phyloP scores from a whole-genome alignment of 2,329 filamentous ascomycete species.

The Claviceps pazoutovae region DNA sequence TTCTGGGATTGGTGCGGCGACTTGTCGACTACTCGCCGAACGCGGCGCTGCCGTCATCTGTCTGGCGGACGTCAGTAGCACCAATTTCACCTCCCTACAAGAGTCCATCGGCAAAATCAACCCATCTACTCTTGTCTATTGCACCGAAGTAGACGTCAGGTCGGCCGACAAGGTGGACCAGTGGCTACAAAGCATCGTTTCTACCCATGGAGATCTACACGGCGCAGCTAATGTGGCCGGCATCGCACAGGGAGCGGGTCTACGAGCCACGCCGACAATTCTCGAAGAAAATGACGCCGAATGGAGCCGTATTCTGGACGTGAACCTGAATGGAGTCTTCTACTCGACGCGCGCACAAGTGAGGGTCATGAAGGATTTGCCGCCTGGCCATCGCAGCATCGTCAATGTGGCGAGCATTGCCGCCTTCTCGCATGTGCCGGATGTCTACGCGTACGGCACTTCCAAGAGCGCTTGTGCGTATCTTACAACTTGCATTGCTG shows the following conservation, averaged over 20 bases:
- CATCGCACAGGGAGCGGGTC: background rate
- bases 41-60: background rate
- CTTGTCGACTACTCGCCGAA: slow-evolving; percentile 1
- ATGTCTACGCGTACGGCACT: slow-evolving; percentile 2
- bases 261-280: background rate
- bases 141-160: background rate
- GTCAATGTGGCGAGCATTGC: slow-evolving; percentile 3
- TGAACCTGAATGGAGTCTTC: slow-evolving; percentile 1
- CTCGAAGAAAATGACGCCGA: background rate
- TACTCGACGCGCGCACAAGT: slow-evolving; percentile 1
- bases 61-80: background rate
- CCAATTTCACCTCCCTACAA: background rate
- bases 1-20: slow-evolving; percentile 2
- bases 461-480: slow-evolving; percentile 1
- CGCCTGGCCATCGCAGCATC: background rate
- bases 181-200: background rate
- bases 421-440: slow-evolving; percentile 1
- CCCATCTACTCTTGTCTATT: background rate
- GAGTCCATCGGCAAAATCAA: background rate
- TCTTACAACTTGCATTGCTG: slow-evolving; percentile 1
- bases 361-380: slow-evolving; percentile 1
- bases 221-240: slow-evolving; percentile 2
- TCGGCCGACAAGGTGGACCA: background rate
- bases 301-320: background rate
- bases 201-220: background rate